Evolutionary conservation across 805 yeast species (phyloP).

Genomic region (Saccharomyces paradoxus): DNA sequence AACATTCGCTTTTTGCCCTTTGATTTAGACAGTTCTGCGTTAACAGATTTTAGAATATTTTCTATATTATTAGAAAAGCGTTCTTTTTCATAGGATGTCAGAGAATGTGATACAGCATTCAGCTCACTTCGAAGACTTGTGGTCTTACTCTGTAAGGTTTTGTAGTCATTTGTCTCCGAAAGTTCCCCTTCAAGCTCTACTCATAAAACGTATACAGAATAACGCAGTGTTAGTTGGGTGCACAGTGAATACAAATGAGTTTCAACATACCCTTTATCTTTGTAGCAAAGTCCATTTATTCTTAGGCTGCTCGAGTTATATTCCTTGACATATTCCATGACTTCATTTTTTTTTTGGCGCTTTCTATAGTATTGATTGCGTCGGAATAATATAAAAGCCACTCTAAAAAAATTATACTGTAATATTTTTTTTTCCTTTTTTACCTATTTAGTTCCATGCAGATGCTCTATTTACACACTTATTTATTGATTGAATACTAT

Average conservation of each 20-base stretch:
- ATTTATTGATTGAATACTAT: background rate
- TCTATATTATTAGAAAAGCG: constrained; percentile 11
- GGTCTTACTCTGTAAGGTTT: constrained; percentile 1
- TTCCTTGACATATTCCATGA: background rate
- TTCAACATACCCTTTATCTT: background rate
- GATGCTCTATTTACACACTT: background rate
- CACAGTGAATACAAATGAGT: background rate
- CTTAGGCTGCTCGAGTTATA: background rate
- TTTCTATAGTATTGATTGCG: background rate
- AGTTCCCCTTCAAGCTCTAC: background rate
- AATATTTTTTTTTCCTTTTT: background rate
- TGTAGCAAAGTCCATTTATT: background rate
- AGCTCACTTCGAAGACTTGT: constrained; percentile 8
- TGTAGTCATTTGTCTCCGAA: background rate
- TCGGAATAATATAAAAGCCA: background rate
- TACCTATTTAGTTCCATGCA: background rate
- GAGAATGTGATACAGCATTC: constrained; percentile 5
- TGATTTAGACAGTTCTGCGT: constrained; percentile 1
- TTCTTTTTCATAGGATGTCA: constrained; percentile 17
- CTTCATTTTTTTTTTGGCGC: background rate
- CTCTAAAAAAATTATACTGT: background rate
- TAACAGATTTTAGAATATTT: constrained; percentile 8
- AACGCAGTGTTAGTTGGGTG: background rate
- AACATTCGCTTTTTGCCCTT: background rate
- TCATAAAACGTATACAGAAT: background rate